Conservation (phyloP, 2,329 filamentous ascomycete species). For the Alternaria sp. region DNA sequence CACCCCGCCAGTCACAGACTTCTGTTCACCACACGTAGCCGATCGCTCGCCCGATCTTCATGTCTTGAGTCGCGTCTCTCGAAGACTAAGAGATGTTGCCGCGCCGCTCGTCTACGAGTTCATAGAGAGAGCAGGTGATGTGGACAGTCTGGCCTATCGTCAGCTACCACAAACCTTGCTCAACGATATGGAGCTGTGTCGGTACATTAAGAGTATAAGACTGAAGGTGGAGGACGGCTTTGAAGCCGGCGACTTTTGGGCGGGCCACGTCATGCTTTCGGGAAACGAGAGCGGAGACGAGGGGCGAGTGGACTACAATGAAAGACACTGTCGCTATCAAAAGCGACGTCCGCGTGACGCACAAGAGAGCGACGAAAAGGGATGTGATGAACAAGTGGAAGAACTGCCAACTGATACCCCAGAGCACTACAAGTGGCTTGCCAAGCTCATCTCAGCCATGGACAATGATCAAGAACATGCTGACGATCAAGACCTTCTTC, state of each 20-base stretch:
- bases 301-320: not conserved
- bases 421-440: not conserved
- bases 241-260: not conserved
- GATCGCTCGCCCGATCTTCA: not conserved
- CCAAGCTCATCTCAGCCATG: not conserved
- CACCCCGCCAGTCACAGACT: not conserved
- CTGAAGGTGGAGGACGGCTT: not conserved
- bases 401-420: not conserved
- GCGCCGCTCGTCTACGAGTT: not conserved
- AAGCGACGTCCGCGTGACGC: not conserved
- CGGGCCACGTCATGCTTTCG: not conserved
- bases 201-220: not conserved
- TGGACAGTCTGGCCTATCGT: not conserved
- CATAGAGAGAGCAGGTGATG: not conserved
- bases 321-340: not conserved
- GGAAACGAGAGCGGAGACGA: not conserved
- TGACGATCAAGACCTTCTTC: not conserved
- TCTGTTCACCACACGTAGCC: not conserved
- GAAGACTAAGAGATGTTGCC: not conserved
- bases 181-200: not conserved
- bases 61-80: not conserved
- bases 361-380: not conserved
- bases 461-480: not conserved
- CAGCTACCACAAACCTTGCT: not conserved
- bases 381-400: not conserved